phyloP scores from a whole-genome alignment of 1,284 basidiomycete genomes.

The Schizopora paradoxa region DNA sequence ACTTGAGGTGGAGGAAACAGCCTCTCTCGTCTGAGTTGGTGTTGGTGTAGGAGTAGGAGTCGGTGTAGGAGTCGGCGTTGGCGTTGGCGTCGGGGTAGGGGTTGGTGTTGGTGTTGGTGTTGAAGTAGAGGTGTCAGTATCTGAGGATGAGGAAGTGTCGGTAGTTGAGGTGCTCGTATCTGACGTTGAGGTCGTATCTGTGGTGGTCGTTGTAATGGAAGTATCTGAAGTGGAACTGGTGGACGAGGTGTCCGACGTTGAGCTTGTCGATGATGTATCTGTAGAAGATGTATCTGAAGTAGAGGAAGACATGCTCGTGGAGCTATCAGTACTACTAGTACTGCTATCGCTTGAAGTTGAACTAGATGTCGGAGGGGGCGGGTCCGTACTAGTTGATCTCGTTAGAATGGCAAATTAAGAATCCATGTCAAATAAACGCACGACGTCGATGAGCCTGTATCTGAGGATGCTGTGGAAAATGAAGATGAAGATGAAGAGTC shows the following conservation, averaged over 20 bases:
- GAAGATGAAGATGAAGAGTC: neutral
- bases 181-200: neutral
- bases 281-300: too few species aligned
- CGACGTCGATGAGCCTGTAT: neutral
- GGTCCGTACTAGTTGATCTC: too few species aligned
- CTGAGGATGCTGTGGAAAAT: neutral
- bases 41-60: conserved; percentile 15
- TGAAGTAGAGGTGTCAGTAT: conserved; percentile 16
- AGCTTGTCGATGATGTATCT: conserved; percentile 18
- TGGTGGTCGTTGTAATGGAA: neutral
- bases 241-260: neutral
- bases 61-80: conserved; percentile 16
- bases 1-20: conserved; percentile 8
- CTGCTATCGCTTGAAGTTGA: too few species aligned
- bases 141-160: conserved; percentile 14
- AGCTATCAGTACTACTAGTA: too few species aligned
- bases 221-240: conserved; percentile 4
- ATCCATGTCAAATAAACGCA: too few species aligned
- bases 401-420: too few species aligned
- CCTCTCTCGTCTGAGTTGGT: conserved; percentile 6
- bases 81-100: neutral
- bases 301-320: too few species aligned
- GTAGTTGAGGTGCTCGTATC: conserved; percentile 12
- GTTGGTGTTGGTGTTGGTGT: conserved; percentile 13
- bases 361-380: too few species aligned